A percentile compares a stretch with the other conserved stretches of the same genome.
Evolutionary conservation across 116 monocot genomes (phyloP).

Genomic region (Thalassia testudinum): DNA sequence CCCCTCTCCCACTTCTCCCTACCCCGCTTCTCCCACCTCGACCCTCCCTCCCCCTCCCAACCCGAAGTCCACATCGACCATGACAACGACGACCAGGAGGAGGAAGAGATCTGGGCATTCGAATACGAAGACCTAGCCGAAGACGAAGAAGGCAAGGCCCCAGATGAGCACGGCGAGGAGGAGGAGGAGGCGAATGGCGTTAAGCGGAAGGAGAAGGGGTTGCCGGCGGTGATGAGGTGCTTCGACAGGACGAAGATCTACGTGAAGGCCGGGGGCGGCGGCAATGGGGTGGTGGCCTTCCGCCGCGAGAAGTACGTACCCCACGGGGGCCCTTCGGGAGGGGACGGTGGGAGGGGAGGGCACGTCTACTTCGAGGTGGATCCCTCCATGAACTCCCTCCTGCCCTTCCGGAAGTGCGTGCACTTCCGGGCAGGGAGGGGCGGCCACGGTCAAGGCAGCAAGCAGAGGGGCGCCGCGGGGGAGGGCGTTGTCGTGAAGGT

Average conservation of each 20-base stretch:
- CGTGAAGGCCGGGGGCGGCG: slow-evolving; percentile 82
- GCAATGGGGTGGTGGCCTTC: slow-evolving; percentile 88
- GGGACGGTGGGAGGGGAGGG: slow-evolving; percentile 85
- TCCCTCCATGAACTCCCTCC: slow-evolving; percentile 78
- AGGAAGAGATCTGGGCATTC: background rate
- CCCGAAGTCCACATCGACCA: background rate
- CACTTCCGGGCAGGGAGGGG: slow-evolving; percentile 88
- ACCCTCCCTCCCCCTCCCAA: background rate
- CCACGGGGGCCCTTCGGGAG: slow-evolving; percentile 86
- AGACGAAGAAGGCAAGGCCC: slow-evolving; percentile 6
- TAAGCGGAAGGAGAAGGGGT: slow-evolving; percentile 69
- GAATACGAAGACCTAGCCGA: background rate
- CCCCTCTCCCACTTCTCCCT: slow-evolving; percentile 25
- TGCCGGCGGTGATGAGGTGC: slow-evolving; percentile 93
- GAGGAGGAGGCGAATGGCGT: slow-evolving; percentile 9
- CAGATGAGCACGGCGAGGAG: background rate
- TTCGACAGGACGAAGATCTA: slow-evolving; percentile 85
- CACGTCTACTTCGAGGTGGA: slow-evolving; percentile 83
- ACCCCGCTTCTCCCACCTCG: too few species aligned
- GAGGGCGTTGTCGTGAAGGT: slow-evolving; percentile 91
- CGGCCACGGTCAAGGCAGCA: slow-evolving; percentile 59
- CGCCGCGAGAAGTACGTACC: slow-evolving; percentile 87
- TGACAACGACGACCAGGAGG: slow-evolving; percentile 13
- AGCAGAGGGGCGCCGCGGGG: slow-evolving; percentile 67
- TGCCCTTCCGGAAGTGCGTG: slow-evolving; percentile 64